phyloP scores from a whole-genome alignment of 1,284 basidiomycete species.

The Ustilago cynodontis region DNA sequence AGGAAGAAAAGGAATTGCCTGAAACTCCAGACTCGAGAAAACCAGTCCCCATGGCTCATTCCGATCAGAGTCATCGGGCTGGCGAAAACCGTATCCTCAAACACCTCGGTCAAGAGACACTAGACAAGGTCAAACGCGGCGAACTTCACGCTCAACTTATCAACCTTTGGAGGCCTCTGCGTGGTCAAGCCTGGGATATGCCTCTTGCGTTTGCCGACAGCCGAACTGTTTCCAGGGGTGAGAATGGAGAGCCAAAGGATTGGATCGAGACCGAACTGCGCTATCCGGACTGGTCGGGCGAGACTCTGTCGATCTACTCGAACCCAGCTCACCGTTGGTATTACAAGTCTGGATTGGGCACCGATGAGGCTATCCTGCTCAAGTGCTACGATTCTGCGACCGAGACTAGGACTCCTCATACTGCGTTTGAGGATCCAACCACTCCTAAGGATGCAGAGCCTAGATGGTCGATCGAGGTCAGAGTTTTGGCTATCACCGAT shows the following conservation, averaged over 20 bases:
- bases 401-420: slow-evolving; percentile 59
- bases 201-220: slow-evolving; percentile 78
- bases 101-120: slow-evolving; percentile 56
- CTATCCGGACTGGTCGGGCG: slow-evolving; percentile 55
- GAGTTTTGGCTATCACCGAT: slow-evolving; percentile 58
- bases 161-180: slow-evolving; percentile 80
- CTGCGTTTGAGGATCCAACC: slow-evolving; percentile 56
- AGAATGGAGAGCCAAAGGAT: slow-evolving; percentile 47
- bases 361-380: slow-evolving; percentile 77
- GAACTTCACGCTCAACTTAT: slow-evolving; percentile 76
- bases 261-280: slow-evolving; percentile 50
- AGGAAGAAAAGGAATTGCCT: slow-evolving; percentile 39
- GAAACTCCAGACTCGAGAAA: slow-evolving; percentile 51
- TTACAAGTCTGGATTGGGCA: slow-evolving; percentile 76
- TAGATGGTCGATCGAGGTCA: slow-evolving; percentile 57
- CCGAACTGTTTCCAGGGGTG: slow-evolving; percentile 72
- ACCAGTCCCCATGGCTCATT: slow-evolving; percentile 53
- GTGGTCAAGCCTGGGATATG: slow-evolving; percentile 74
- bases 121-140: slow-evolving; percentile 49
- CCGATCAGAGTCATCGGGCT: slow-evolving; percentile 56
- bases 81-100: slow-evolving; percentile 56
- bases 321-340: slow-evolving; percentile 77
- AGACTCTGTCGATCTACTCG: slow-evolving; percentile 72
- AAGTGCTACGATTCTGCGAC: slow-evolving; percentile 75
- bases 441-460: slow-evolving; percentile 52